Evolutionary conservation across 1,284 basidiomycete genomes (phyloP).

Genomic region (Malassezia sp.): DNA sequence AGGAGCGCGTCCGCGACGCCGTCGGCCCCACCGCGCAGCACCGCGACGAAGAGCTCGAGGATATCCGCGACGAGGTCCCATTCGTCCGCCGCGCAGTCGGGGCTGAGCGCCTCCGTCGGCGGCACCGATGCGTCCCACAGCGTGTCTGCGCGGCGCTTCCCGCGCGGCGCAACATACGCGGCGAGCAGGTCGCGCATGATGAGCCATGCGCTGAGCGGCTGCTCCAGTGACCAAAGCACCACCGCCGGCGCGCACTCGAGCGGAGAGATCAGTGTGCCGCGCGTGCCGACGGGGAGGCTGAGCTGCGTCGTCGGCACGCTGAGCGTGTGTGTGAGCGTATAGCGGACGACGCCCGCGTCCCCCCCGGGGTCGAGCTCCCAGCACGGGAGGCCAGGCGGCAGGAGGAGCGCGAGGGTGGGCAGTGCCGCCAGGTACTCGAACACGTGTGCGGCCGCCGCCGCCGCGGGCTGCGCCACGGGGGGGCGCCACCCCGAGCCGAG

Average conservation of each 20-base stretch:
- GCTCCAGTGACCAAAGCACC: conserved; percentile 66
- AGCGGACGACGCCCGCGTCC: conserved; percentile 54
- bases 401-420: conserved; percentile 63
- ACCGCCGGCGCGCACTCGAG: conserved; percentile 60
- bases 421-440: conserved; percentile 63
- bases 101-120: conserved; percentile 21
- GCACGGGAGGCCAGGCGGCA: conserved; percentile 57
- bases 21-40: conserved; percentile 62
- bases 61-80: conserved; percentile 57
- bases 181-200: conserved; percentile 64
- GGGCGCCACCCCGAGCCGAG: conserved; percentile 16
- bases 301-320: conserved; percentile 62
- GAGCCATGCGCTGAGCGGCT: conserved; percentile 63
- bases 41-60: conserved; percentile 64
- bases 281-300: conserved; percentile 56
- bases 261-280: conserved; percentile 57
- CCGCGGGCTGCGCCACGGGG: conserved; percentile 47
- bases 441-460: conserved; percentile 58
- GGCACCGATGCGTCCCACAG: conserved; percentile 11
- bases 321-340: conserved; percentile 58
- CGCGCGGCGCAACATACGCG: conserved; percentile 50
- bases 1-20: conserved; percentile 57
- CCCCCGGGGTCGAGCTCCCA: conserved; percentile 59
- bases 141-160: not conserved
- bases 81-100: conserved; percentile 16